Evolutionary conservation across 495 filamentous ascomycete genomes (phyloP), one percentile per base, ranked within the genome.

Genomic region (Penicillium samsonianum): DNA sequence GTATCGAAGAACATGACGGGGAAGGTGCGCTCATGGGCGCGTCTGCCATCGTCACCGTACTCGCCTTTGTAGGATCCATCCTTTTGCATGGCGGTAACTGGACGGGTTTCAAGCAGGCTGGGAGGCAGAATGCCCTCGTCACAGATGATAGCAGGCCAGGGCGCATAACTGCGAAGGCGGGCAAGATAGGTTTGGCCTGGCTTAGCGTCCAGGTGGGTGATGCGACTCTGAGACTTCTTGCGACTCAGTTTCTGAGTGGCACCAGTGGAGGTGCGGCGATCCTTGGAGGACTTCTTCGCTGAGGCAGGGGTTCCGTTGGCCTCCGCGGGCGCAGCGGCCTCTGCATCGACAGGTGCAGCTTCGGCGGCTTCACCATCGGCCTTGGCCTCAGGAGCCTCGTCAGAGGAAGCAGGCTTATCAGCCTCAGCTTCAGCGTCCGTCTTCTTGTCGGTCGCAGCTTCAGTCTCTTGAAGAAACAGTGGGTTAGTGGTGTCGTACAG

Each of bases 1-100:
- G 91, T 95, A 56, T 85, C 79, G 53, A 97, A 77, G 72, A 94
- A 97, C 92, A 96, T 96, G 60, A 97, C 85, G 3, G 92, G 91
- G 69, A 88, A 96, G 5, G 89, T 91, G 41, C 92, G 82, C 70
- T 96, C 91, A 38, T 84, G 81, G 17, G 80, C 86, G 53, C 90
- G 88, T 77, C 91, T 92, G 57, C 87, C 91, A 55, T 84, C 91
- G 63, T 94, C 90, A 26, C 84, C 82, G 67, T 88, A 93, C 61
- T 91, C 90, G 46, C 89, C 88, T 46, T 88, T 85, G 73, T 91
- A 93, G 2, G 87, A 87, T 30, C 92, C 92, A 73, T 96, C 91
- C 20, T 80, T 67, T 41, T 89, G 85, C 60, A 82, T 82, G 28
- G 92, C 90, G 9, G 90, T 91, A 35, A 96, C 89, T 2, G 92